Evolutionary conservation across 2,329 filamentous ascomycete genomes (phyloP).

Genomic region (Aspergillus cejpii): DNA sequence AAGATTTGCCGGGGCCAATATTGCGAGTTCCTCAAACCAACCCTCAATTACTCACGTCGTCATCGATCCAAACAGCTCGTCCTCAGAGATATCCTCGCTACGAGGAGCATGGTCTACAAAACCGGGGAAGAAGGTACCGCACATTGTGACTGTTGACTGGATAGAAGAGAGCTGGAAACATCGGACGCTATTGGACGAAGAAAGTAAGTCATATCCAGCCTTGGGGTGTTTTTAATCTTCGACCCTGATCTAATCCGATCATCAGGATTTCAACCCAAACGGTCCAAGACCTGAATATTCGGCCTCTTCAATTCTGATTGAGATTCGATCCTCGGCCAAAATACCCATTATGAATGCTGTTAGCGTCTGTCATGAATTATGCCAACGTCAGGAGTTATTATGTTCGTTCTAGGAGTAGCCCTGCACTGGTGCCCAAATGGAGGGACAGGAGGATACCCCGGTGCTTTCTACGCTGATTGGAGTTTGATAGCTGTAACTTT

Average conservation of each 20-base stretch:
- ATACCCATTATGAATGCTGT: not conserved
- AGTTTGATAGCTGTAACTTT: not conserved
- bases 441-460: not conserved
- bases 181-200: conserved; percentile 72
- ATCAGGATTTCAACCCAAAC: not conserved
- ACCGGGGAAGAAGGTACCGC: conserved; percentile 50
- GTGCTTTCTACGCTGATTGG: not conserved
- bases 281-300: not conserved
- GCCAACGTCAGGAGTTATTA: too few species aligned
- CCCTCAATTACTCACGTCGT: conserved; percentile 65
- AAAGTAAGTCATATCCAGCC: conserved; percentile 45
- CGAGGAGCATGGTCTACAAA: conserved; percentile 25
- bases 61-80: conserved; percentile 46
- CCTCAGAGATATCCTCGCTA: conserved; percentile 39
- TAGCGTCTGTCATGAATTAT: not conserved
- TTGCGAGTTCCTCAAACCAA: conserved; percentile 49
- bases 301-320: not conserved
- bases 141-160: conserved; percentile 66
- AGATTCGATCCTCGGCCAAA: not conserved
- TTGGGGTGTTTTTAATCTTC: not conserved
- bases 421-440: not conserved
- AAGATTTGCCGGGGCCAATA: conserved; percentile 60
- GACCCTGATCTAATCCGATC: not conserved
- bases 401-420: too few species aligned
- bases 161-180: conserved; percentile 74